These are phyloP conservation scores for Ganoderma sp. DNA, from an alignment of 1,284 basidiomycete genomes.

Conservation along the genomic window DNA sequence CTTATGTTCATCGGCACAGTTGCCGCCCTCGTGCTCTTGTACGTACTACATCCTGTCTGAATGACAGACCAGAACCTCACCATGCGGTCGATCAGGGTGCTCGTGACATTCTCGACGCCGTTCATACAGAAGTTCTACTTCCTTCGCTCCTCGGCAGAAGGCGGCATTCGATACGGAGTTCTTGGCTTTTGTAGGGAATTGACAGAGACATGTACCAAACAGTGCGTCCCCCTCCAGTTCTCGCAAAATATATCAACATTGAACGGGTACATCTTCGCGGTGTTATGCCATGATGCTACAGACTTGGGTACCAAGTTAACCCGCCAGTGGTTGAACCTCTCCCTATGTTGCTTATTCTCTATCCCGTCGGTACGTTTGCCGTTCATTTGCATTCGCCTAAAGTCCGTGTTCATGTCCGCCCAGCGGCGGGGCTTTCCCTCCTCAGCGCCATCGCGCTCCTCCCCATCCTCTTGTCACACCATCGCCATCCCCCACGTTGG, in stretches of 20 bases:
- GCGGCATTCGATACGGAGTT: conserved; percentile 38
- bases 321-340: conserved; percentile 35
- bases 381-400: background rate
- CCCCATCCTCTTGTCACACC: conserved; percentile 35
- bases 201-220: conserved; percentile 31
- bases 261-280: background rate
- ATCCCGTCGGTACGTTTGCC: conserved; percentile 38
- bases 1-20: conserved; percentile 33
- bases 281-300: conserved; percentile 13
- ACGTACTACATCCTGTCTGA: conserved; percentile 14
- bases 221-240: conserved; percentile 25
- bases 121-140: conserved; percentile 41
- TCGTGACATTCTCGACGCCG: conserved; percentile 41
- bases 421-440: conserved; percentile 38
- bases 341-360: conserved; percentile 37
- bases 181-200: conserved; percentile 40
- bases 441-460: conserved; percentile 34
- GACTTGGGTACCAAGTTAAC: conserved; percentile 37
- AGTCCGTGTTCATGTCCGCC: background rate
- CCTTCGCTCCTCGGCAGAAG: conserved; percentile 33
- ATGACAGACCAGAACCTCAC: background rate
- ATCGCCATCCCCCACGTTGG: conserved; percentile 30
- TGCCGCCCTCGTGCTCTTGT: conserved; percentile 37
- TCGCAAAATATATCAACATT: background rate
- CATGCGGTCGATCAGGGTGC: conserved; percentile 30